A percentile compares a stretch with the other conserved stretches of the same genome.
Evolutionary conservation across 768 basidiomycete genomes (phyloP).

Genomic region (Amanita polypyramis): DNA sequence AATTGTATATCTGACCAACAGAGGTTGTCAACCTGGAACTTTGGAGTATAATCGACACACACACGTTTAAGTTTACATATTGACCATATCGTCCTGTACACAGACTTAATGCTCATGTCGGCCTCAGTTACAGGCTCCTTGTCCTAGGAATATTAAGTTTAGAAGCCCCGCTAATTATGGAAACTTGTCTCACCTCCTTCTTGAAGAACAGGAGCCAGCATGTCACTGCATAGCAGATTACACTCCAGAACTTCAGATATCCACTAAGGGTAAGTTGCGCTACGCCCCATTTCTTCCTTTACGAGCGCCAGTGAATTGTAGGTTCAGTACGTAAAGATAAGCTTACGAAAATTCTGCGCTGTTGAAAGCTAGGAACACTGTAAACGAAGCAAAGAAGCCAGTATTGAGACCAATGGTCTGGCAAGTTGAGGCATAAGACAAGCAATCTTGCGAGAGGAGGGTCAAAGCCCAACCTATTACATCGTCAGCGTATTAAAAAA

Average conservation of each 20-base stretch:
- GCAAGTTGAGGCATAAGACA: conserved; percentile 95
- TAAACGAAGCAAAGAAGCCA: conserved; percentile 93
- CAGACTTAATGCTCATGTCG: conserved; percentile 83
- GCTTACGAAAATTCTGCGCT: conserved; percentile 82
- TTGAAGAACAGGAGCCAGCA: conserved; percentile 81
- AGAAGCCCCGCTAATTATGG: neutral
- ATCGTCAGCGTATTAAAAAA: neutral
- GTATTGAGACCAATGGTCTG: conserved; percentile 96
- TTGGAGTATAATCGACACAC: conserved; percentile 15
- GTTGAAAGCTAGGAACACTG: conserved; percentile 95
- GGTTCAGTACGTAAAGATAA: neutral
- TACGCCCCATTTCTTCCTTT: conserved; percentile 66
- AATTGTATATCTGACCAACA: conserved; percentile 73
- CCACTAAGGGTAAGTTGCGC: conserved; percentile 61
- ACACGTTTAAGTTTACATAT: conserved; percentile 86
- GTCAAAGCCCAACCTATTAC: conserved; percentile 69
- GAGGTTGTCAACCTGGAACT: conserved; percentile 1
- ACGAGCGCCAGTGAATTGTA: neutral
- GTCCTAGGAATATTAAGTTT: conserved; percentile 39
- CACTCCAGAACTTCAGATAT: conserved; percentile 81
- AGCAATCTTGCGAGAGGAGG: conserved; percentile 81
- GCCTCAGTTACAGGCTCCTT: conserved; percentile 61
- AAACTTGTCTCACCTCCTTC: conserved; percentile 55
- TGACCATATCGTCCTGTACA: conserved; percentile 92
- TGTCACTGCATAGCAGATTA: conserved; percentile 77